A percentile compares a stretch with the other conserved stretches of the same genome.
Evolutionary conservation across 2,329 filamentous ascomycete species (phyloP).

Genomic region (Ophiostoma tasmaniense): DNA sequence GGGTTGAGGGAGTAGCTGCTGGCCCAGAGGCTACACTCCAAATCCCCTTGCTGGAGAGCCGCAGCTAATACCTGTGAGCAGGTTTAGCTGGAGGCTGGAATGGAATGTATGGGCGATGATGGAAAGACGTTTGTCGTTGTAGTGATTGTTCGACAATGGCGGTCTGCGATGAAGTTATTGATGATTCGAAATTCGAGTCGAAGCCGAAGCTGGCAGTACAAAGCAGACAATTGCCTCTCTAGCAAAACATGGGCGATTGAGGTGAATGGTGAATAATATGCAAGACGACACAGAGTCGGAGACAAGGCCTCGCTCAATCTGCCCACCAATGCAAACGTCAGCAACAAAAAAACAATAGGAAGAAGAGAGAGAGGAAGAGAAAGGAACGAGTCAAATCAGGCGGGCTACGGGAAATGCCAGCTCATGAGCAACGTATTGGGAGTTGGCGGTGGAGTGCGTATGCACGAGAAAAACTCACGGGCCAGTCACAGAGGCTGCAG

Average conservation of each 20-base stretch:
- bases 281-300: neutral
- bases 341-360: constrained; percentile 8
- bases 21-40: neutral
- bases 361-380: constrained; percentile 1
- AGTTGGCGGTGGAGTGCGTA: constrained; percentile 6
- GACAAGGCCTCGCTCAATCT: neutral
- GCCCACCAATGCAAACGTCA: constrained; percentile 1
- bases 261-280: constrained; percentile 6
- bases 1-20: neutral
- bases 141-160: neutral
- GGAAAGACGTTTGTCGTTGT: neutral
- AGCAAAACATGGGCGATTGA: constrained; percentile 13
- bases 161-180: neutral
- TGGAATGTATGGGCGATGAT: neutral
- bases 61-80: neutral
- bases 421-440: neutral
- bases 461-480: constrained; percentile 13
- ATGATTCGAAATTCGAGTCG: neutral
- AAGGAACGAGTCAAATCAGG: neutral
- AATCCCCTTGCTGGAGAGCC: neutral
- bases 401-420: neutral
- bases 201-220: neutral
- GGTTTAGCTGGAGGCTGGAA: neutral
- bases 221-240: neutral
- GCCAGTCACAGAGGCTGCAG: constrained; percentile 3